Conservation (phyloP, 176 grass and related monocot genomes). For the Juncus effusus region DNA sequence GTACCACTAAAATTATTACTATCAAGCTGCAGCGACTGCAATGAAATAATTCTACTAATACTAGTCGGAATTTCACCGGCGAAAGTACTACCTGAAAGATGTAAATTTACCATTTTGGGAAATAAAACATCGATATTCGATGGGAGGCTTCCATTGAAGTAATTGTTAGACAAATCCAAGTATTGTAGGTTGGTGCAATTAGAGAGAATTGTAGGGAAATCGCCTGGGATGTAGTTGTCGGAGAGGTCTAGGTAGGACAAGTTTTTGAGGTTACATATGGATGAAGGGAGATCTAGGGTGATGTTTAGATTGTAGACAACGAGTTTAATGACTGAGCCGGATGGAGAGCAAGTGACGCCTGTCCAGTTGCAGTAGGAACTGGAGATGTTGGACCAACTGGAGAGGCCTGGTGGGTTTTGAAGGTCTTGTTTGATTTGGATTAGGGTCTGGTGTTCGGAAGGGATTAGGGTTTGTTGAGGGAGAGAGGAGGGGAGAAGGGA, state of each 20-base stretch:
- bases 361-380: conserved; percentile 48
- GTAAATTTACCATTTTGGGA: conserved; percentile 28
- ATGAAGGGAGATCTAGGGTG: conserved; percentile 30
- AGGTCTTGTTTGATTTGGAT: conserved; percentile 47
- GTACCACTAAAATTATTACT: conserved; percentile 32
- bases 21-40: conserved; percentile 29
- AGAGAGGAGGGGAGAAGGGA: not conserved
- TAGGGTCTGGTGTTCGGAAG: conserved; percentile 38
- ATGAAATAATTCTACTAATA: conserved; percentile 27
- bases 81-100: conserved; percentile 35
- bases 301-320: conserved; percentile 25
- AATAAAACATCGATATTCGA: conserved; percentile 36
- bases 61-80: conserved; percentile 36
- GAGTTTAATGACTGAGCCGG: conserved; percentile 33
- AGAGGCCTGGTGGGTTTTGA: conserved; percentile 36
- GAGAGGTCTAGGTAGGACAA: conserved; percentile 47
- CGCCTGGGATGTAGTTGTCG: conserved; percentile 33
- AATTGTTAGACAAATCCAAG: conserved; percentile 47
- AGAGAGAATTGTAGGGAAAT: conserved; percentile 44
- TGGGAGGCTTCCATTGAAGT: conserved; percentile 43
- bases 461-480: conserved; percentile 24
- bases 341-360: conserved; percentile 33
- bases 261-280: conserved; percentile 37
- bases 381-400: conserved; percentile 32
- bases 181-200: conserved; percentile 31